Percentiles rank a stretch among this genome's conserved stretches.
Evolutionary conservation across 2,329 filamentous ascomycete species (phyloP).

Genomic region (Herpotrichia juniperi): DNA sequence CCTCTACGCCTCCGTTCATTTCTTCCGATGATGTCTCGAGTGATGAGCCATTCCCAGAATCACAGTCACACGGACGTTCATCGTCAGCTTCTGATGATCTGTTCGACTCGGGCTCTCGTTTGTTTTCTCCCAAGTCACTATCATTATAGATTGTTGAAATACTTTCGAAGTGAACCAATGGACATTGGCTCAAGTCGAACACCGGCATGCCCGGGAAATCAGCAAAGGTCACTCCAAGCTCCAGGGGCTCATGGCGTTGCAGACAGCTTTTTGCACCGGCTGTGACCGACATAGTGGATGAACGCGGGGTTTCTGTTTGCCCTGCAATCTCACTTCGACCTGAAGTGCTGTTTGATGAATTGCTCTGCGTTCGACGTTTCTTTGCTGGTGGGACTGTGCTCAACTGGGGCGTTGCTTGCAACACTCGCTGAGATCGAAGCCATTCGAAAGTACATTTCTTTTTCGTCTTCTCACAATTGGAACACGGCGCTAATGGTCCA

Average conservation of each 20-base stretch:
- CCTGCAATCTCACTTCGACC: not conserved
- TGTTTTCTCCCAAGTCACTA: not conserved
- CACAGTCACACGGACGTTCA: constrained; percentile 16
- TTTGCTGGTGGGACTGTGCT: constrained; percentile 30
- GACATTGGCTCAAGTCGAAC: constrained; percentile 9
- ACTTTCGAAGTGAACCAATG: not conserved
- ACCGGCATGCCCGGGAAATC: constrained; percentile 31
- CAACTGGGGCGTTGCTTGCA: constrained; percentile 30
- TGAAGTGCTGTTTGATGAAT: constrained; percentile 6
- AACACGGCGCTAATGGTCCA: constrained; percentile 43
- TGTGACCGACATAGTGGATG: constrained; percentile 8
- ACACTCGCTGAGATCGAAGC: constrained; percentile 44
- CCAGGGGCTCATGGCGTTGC: constrained; percentile 13
- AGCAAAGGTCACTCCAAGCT: constrained; percentile 33
- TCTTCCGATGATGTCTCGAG: constrained; percentile 28
- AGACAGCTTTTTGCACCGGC: constrained; percentile 2
- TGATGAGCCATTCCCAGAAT: constrained; percentile 35
- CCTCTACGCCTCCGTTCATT: constrained; percentile 19
- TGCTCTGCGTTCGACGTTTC: constrained; percentile 35
- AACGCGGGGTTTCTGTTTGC: constrained; percentile 11
- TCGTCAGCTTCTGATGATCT: constrained; percentile 17
- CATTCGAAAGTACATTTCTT: constrained; percentile 54
- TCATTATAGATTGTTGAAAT: too few relatives aligned
- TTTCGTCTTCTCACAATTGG: constrained; percentile 53
- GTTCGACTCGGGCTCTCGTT: not conserved